Evolutionary conservation across 345 rosid species (phyloP).

Genomic region (Diplotaxis tenuifolia): DNA sequence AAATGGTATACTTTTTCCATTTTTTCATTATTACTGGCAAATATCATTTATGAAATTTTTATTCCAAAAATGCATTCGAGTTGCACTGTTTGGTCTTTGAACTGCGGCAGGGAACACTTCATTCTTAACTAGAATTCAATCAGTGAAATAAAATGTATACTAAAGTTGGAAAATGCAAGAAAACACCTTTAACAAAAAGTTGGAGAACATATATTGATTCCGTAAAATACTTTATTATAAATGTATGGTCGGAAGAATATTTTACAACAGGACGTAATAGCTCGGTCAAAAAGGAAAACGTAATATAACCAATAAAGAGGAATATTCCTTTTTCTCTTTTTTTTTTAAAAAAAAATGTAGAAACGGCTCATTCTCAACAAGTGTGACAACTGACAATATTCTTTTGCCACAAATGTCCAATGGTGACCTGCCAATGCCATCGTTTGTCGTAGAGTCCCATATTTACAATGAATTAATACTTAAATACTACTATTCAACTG

Average conservation of each 20-base stretch:
- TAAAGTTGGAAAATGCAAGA: slow-evolving; percentile 9
- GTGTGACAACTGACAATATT: slow-evolving; percentile 15
- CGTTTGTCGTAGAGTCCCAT: neutral
- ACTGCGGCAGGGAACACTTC: too few relatives aligned
- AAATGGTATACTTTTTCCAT: too few relatives aligned
- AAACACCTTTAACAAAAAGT: neutral
- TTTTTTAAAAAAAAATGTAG: neutral
- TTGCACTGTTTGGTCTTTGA: too few relatives aligned
- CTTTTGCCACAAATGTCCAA: slow-evolving; percentile 15
- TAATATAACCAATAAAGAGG: neutral
- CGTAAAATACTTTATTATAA: neutral
- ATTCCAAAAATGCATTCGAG: too few relatives aligned
- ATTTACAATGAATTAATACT: neutral
- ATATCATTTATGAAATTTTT: too few relatives aligned
- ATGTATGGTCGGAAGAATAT: neutral
- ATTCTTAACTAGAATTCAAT: too few relatives aligned
- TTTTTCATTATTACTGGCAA: too few relatives aligned
- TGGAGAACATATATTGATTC: slow-evolving; percentile 18
- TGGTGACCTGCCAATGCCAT: neutral
- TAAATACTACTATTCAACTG: neutral
- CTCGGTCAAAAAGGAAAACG: neutral
- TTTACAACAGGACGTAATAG: neutral
- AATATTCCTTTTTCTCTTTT: neutral
- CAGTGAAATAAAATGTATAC: neutral
- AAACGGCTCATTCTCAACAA: neutral